Base-by-base conservation (phyloP, 139 green algal species). In the Chlamydomonas sp. region DNA sequence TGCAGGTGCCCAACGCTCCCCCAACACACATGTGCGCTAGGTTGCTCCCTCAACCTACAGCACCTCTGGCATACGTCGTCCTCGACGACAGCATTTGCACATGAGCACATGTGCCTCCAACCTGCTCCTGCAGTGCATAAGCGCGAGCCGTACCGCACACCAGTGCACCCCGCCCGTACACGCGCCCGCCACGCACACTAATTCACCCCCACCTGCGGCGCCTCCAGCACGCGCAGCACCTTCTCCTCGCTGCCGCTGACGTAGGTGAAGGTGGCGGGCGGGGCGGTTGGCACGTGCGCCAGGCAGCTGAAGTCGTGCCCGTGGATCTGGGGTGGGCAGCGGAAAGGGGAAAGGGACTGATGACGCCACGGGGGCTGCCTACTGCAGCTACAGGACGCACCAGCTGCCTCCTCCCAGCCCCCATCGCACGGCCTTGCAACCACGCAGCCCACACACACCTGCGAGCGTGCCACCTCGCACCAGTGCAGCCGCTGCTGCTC, bases 211-310 rank as follows among this genome's bases (percentile, higher is more conserved):
- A 91, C 88, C 71, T 90, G 87, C 0, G 98, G 97, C 8, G 95
- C 96, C 89, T 97, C 92, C 77, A 99, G 97, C 20, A 99, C 96
- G 1, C 98, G 94, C 15, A 99, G 79, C 68, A 99, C 96, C 93
- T 99, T 99, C 91, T 99, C 98, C 89, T 99, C 98, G 14, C 94
- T 95, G 20, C 96, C 96, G 68, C 92, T 95, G 18, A 95, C 96
- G 72, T 96, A 99, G 5, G 61, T 4, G 80, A 79, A 74, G 88
- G 77, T 61, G 16, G 64, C 18, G 3, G 60, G 58, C 59, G 73
- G 74, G 12, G 68, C 74, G 49, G 74, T 76, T 61, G 95, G 85
- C n/a, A 97, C 77, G 57, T 77, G 62, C 0, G 97, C 93, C 0
- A 98, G 20, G 76, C 94, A 95, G 76, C 78, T 93, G 78, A 99